Evolutionary conservation across 1,284 basidiomycete genomes (phyloP), one percentile per base, ranked within the genome.

Genomic region (Coniferiporia sulphurascens): DNA sequence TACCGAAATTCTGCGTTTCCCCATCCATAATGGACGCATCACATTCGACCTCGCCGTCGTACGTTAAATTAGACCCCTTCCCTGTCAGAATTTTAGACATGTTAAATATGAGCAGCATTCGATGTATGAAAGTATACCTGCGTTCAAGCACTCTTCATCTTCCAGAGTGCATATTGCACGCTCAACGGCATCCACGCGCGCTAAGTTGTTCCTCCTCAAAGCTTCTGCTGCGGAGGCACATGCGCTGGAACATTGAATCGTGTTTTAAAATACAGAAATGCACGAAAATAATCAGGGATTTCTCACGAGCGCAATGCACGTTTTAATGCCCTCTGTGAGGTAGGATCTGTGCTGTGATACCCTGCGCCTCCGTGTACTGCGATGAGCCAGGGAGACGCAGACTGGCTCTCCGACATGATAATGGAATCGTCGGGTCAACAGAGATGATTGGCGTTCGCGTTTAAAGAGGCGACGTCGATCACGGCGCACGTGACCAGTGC

Each of bases 1-100:
- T 83, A 22, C 88, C 89, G 68, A 87, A 91, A 52, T 76, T 73
- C 46, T 74, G 71, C 2, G 72, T 72, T 9, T 53, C 58, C 0
- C 80, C 82, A 55, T 82, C 77, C 85, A 89, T 89, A 60, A 91
- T 74, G 8, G 87, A 78, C 1, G 89, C 89, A 65, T 91, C 89
- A 65, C 89, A 91, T 72, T 91, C 89, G 17, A 89, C 87, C 1
- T 71, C 74, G 8, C 89, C 88, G 19, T 79, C 74, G 6, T 84
- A 63, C 0, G 87, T 90, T 45, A 91, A 72, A 69, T 91, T 91
- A 1, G 89, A 87, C 4, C 89, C 89, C 62, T 79, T 83, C 0
- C 88, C 88, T 86, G 58, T 34, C 21, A 1, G 34, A 53, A 19
- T 6, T 19, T 34, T 21, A 22, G 17, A 35, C 10, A 3, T 12